Evolutionary conservation across 1,284 basidiomycete species (phyloP).

Genomic region (Ustilago xerochloae): DNA sequence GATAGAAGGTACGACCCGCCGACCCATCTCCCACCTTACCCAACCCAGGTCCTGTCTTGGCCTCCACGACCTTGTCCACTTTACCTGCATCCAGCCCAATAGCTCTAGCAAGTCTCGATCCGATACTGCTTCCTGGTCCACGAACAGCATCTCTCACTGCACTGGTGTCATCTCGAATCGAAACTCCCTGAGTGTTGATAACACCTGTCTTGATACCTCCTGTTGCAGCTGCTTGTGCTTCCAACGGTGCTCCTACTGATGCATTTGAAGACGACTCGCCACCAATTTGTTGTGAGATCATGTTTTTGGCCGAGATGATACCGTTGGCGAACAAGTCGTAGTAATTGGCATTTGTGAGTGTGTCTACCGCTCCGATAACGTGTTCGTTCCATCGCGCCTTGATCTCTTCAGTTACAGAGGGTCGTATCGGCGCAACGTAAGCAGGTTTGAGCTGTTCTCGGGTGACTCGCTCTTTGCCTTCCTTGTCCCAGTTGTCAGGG

Average conservation of each 20-base stretch:
- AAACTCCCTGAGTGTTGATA: slow-evolving; percentile 47
- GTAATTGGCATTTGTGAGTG: slow-evolving; percentile 42
- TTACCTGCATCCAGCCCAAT: slow-evolving; percentile 31
- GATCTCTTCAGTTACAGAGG: slow-evolving; percentile 47
- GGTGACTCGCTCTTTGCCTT: slow-evolving; percentile 31
- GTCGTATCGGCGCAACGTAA: slow-evolving; percentile 40
- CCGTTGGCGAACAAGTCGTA: slow-evolving; percentile 50
- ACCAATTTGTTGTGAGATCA: slow-evolving; percentile 15
- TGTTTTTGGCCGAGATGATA: slow-evolving; percentile 28
- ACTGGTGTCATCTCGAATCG: slow-evolving; percentile 25
- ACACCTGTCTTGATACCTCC: slow-evolving; percentile 43
- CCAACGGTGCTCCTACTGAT: slow-evolving; percentile 22
- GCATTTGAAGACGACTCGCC: slow-evolving; percentile 1
- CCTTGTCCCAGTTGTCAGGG: slow-evolving; percentile 52
- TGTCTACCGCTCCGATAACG: slow-evolving; percentile 30
- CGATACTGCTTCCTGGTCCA: slow-evolving; percentile 35
- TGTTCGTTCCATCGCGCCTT: slow-evolving; percentile 54
- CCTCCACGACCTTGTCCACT: slow-evolving; percentile 38
- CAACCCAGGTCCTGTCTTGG: slow-evolving; percentile 34
- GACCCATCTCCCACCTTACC: slow-evolving; percentile 32
- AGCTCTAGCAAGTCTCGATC: slow-evolving; percentile 33
- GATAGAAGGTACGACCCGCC: slow-evolving; percentile 43
- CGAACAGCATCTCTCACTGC: slow-evolving; percentile 11
- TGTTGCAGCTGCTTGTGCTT: slow-evolving; percentile 27
- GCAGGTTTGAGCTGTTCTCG: slow-evolving; percentile 40